phyloP scores from a whole-genome alignment of 768 basidiomycete species.

The Psilocybe cubensis region DNA sequence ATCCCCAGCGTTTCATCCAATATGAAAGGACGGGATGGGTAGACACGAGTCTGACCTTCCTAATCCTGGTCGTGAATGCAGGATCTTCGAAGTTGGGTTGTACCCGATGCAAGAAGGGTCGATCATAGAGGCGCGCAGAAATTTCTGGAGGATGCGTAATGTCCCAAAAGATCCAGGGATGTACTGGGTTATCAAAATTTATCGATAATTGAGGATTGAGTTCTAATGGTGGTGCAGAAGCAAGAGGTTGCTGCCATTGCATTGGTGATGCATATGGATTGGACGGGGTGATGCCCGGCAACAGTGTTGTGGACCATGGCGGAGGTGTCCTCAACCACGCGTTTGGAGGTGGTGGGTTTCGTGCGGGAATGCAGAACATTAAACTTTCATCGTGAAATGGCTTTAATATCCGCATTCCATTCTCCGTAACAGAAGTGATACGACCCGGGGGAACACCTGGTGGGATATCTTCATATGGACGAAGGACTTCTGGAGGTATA shows the following conservation, averaged over 20 bases:
- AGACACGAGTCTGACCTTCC: slow-evolving; percentile 39
- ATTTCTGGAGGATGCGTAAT: slow-evolving; percentile 38
- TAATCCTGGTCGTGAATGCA: slow-evolving; percentile 33
- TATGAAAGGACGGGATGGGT: slow-evolving; percentile 39
- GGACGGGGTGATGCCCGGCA: background rate
- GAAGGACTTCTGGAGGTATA: background rate
- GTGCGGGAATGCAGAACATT: background rate
- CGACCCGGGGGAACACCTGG: background rate
- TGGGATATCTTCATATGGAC: background rate
- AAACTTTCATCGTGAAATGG: background rate
- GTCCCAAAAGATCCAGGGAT: slow-evolving; percentile 46
- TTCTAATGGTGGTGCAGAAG: slow-evolving; percentile 14
- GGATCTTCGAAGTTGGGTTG: slow-evolving; percentile 31
- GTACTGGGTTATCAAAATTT: slow-evolving; percentile 39
- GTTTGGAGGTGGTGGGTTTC: background rate
- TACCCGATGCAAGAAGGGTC: slow-evolving; percentile 20
- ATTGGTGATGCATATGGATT: background rate
- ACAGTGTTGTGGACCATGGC: background rate
- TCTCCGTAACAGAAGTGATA: background rate
- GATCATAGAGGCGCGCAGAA: slow-evolving; percentile 35
- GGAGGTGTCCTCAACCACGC: background rate
- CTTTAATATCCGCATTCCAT: background rate
- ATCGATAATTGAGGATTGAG: slow-evolving; percentile 36
- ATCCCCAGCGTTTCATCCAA: slow-evolving; percentile 55
- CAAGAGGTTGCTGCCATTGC: background rate